phyloP scores from a whole-genome alignment of 108 stramenopile species.

The Parietichytrium sp. region DNA sequence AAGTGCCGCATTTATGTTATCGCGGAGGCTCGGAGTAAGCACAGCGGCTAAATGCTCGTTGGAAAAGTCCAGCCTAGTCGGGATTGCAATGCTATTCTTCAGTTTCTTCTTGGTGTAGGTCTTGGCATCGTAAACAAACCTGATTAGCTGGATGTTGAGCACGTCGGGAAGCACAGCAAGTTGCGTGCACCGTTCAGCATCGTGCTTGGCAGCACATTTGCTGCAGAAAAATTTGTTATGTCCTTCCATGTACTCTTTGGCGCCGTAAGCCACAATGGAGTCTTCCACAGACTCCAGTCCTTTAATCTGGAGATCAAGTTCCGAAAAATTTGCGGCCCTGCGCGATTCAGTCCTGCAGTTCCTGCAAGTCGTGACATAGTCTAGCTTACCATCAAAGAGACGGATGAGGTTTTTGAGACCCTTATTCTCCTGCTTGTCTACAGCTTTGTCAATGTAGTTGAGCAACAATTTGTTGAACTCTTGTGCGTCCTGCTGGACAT shows the following conservation, averaged over 20 bases:
- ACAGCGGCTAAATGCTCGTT: not conserved
- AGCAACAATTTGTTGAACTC: conserved; percentile 5
- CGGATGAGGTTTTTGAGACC: not conserved
- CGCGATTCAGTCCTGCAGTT: not conserved
- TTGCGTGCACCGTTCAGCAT: not conserved
- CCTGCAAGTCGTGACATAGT: not conserved
- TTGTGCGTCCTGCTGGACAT: conserved; percentile 23
- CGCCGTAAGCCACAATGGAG: not conserved
- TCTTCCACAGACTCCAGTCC: not conserved
- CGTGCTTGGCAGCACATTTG: not conserved
- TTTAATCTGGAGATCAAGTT: conserved; percentile 12
- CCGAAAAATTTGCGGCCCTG: not conserved
- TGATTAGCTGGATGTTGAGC: not conserved
- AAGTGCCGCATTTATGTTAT: not conserved
- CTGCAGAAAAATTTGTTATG: not conserved
- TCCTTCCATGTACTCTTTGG: not conserved
- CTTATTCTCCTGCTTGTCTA: not conserved
- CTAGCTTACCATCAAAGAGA: not conserved
- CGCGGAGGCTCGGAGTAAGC: not conserved
- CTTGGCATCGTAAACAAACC: not conserved
- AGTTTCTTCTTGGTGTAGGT: not conserved
- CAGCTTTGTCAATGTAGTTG: not conserved
- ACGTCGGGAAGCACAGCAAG: conserved; percentile 7
- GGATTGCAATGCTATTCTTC: not conserved
- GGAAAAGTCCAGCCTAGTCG: not conserved